Base-by-base conservation (phyloP, 2,329 filamentous ascomycete species). In the Talaromyces islandicus region DNA sequence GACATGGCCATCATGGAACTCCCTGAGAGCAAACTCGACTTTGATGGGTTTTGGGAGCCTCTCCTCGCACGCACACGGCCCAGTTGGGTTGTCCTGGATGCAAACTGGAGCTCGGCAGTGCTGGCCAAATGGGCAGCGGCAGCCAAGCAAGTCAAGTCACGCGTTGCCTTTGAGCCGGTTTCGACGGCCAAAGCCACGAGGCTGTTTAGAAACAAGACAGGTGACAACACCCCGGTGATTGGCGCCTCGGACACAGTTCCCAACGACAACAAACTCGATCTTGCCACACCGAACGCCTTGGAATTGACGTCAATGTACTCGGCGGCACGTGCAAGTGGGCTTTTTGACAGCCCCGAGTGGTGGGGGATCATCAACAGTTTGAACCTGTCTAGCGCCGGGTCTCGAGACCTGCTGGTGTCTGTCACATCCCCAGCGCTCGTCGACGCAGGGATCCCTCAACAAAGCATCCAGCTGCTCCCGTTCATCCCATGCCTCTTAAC, bases 91-190 rank as follows among this genome's bases (percentile, higher is more conserved):
- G 87, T 96, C 6, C 81, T 95, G 9, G 94, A 99, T 70, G 91
- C 85, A 17, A 97, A 97, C 73, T 96, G 93, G 91, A 81, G 83
- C 27, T 77, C 86, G 4, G 70, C 76, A 2, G 84, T 87, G 21
- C 83, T 96, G 2, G 79, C 83, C 43, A 79, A 82, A 56, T 93
- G 92, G 86, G 77, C 92, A 46, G 69, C 75, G n/a, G 78, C 85
- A 43, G 87, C 82, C 50, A 85, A 84, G 61, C 71, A 79, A 2
- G 77, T 83, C 60, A 73, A 78, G 4, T 82, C 84, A 17, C 82
- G 80, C 21, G 82, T 92, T 6, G 89, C 89, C 12, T 96, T 93
- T 69, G 94, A 97, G 74, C 93, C 94, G 1, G 94, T 97, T 7
- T 96, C 91, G 1, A 86, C 84, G 1, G 86, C 85, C 61, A 99